A percentile compares a stretch with the other conserved stretches of the same genome.
Evolutionary conservation across 139 green algal genomes (phyloP).

Genomic region (Micromonas pusilla): DNA sequence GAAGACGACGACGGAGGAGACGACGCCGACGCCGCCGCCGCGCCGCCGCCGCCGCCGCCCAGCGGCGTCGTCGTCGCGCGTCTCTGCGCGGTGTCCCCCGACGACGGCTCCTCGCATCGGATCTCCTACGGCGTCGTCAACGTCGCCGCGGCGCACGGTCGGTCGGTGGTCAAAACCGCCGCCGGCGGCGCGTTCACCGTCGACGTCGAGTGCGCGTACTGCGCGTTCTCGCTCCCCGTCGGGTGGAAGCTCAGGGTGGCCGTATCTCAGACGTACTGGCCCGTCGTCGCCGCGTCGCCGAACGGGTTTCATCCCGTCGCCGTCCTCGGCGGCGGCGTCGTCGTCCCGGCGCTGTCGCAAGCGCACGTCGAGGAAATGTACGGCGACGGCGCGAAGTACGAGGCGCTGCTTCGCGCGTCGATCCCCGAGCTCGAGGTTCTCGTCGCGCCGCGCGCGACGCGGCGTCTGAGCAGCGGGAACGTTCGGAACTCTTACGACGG

Average conservation of each 20-base stretch:
- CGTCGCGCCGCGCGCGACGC: not conserved
- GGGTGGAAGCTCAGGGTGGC: conserved; percentile 19
- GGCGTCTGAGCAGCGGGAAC: not conserved
- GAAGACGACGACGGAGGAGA: not conserved
- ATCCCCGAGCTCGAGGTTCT: conserved; percentile 5
- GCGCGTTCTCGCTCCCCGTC: conserved; percentile 1
- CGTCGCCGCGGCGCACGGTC: conserved; percentile 12
- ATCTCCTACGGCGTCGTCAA: conserved; percentile 25
- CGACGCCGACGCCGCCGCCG: too few relatives aligned
- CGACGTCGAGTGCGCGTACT: conserved; percentile 13
- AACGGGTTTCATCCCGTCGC: not conserved
- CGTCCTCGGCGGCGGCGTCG: not conserved
- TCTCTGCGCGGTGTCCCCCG: conserved; percentile 28
- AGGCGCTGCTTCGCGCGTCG: too few relatives aligned
- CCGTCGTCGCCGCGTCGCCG: not conserved
- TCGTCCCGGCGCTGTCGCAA: not conserved
- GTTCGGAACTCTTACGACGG: not conserved
- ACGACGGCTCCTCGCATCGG: conserved; percentile 9
- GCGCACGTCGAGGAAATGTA: not conserved
- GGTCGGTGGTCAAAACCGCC: too few relatives aligned
- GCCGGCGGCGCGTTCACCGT: not conserved
- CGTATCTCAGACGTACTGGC: conserved; percentile 26
- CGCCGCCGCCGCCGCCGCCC: not conserved
- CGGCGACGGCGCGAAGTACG: not conserved
- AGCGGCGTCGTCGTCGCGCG: conserved; percentile 9